These are phyloP conservation scores for Venturia effusa DNA, from an alignment of 2,329 filamentous ascomycete species.

Conservation along the genomic window DNA sequence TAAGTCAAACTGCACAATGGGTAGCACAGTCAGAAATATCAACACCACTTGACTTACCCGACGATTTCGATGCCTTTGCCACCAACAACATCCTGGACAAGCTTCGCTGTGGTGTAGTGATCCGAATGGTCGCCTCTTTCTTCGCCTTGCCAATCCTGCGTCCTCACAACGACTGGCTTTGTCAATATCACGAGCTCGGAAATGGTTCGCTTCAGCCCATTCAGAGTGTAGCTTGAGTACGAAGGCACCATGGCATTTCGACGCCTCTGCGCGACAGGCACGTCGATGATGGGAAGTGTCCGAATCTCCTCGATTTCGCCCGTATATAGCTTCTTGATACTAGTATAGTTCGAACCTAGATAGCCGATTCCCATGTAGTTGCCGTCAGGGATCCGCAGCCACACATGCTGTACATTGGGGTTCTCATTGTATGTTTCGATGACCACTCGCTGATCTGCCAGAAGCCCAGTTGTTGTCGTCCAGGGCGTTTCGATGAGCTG, in stretches of 20 bases:
- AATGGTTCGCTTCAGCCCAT: slow-evolving; percentile 16
- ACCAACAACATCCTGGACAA: slow-evolving; percentile 17
- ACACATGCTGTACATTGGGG: slow-evolving; percentile 19
- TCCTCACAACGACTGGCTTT: slow-evolving; percentile 16
- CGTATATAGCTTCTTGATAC: slow-evolving; percentile 18
- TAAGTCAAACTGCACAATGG: neutral
- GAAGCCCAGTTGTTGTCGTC: slow-evolving; percentile 9
- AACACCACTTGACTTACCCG: neutral
- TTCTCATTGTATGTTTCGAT: slow-evolving; percentile 13
- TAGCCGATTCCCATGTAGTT: slow-evolving; percentile 17
- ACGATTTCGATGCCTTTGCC: slow-evolving; percentile 15
- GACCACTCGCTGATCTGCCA: slow-evolving; percentile 13
- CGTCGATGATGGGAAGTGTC: slow-evolving; percentile 16
- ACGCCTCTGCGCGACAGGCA: neutral
- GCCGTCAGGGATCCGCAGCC: slow-evolving; percentile 20
- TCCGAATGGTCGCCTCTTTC: slow-evolving; percentile 15
- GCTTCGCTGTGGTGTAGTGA: slow-evolving; percentile 19
- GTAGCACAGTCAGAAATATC: neutral
- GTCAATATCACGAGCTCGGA: slow-evolving; percentile 15
- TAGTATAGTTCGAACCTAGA: slow-evolving; percentile 12
- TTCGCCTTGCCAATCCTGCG: slow-evolving; percentile 18
- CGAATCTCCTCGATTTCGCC: slow-evolving; percentile 12
- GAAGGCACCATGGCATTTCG: neutral
- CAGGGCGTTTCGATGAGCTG: neutral
- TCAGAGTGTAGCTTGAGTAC: slow-evolving; percentile 17